Base-by-base conservation (phyloP, 2,329 filamentous ascomycete species). In the Fusarium nanum region DNA sequence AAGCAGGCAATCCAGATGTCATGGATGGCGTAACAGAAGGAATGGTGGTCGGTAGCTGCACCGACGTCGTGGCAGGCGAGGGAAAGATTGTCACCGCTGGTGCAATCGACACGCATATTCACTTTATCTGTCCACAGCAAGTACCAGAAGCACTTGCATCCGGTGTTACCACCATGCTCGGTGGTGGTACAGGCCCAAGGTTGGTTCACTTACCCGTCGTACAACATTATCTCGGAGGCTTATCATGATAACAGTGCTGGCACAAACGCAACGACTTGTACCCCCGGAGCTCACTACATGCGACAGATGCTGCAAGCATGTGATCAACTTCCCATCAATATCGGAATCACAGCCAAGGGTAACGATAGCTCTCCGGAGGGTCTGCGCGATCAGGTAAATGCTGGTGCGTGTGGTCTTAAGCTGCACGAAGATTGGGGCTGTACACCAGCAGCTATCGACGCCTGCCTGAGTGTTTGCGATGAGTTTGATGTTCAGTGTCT, bases 371-470 rank as follows among this genome's bases (percentile, higher is more conserved):
- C 88, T 13, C 86, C 88, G 0, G 78, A 80, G 4, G 92, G 91
- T 12, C 86, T 98, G 4, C 88, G 89, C 50, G 93, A 98, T 72
- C 93, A 97, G 81, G 86, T 93, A 60, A 82, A 87, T 58, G 95
- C 95, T 1, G 95, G 95, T 12, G 94, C 92, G 2, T 95, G 93
- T 73, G 95, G 95, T 10, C 86, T 98, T 64, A 98, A 98, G 80
- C 85, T 98, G 9, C 95, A 98, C 79, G 95, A 98, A 81, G 95
- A 98, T 80, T 98, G 95, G 95, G 95, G 95, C 56, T 90, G 88
- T 23, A 98, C 95, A 2, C 95, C 95, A 0, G 92, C 93, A 2
- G 94, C 93, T 23, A 98, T 98, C 76, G 94, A 98, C 79, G 86
- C 91, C 3, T 98, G 95, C 76, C 86, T 97, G 13, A 83, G 83